Conservation (phyloP, 2,329 filamentous ascomycete genomes). For the Tolypocladium nubicola region DNA sequence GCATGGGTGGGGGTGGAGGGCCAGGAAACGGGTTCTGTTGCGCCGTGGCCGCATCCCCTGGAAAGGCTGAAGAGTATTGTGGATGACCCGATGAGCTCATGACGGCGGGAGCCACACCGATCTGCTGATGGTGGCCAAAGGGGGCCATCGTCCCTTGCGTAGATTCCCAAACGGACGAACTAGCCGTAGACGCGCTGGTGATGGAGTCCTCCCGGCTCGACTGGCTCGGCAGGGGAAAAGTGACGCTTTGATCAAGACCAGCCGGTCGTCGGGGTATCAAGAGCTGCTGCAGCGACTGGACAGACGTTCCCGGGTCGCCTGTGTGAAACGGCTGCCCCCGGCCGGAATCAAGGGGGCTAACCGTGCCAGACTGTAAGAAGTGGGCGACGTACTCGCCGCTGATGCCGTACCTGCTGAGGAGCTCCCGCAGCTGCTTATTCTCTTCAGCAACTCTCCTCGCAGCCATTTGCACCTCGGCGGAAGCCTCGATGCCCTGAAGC, state of each 20-base stretch:
- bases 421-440: conserved; percentile 50
- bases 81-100: conserved; percentile 2
- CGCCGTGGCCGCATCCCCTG: not conserved
- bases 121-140: conserved; percentile 13
- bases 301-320: conserved; percentile 13
- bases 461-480: conserved; percentile 60
- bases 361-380: conserved; percentile 19
- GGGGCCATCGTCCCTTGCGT: conserved; percentile 14
- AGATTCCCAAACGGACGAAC: conserved; percentile 22
- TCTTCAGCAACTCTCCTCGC: conserved; percentile 59
- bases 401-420: conserved; percentile 49
- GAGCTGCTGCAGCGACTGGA: conserved; percentile 25
- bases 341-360: conserved; percentile 7
- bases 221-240: conserved; percentile 18
- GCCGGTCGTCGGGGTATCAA: conserved; percentile 24
- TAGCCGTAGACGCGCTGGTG: conserved; percentile 19
- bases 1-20: conserved; percentile 8
- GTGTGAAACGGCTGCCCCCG: conserved; percentile 7
- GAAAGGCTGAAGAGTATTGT: conserved; percentile 3
- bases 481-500: conserved; percentile 54
- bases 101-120: not conserved
- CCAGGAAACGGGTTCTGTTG: conserved; percentile 7
- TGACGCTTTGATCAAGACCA: conserved; percentile 14
- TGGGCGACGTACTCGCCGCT: conserved; percentile 41
- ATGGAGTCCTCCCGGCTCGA: conserved; percentile 22